Evolutionary conservation across 306 rosid genomes (phyloP), one percentile per base, ranked within the genome.

Genomic region (Casuarina cunninghamiana): DNA sequence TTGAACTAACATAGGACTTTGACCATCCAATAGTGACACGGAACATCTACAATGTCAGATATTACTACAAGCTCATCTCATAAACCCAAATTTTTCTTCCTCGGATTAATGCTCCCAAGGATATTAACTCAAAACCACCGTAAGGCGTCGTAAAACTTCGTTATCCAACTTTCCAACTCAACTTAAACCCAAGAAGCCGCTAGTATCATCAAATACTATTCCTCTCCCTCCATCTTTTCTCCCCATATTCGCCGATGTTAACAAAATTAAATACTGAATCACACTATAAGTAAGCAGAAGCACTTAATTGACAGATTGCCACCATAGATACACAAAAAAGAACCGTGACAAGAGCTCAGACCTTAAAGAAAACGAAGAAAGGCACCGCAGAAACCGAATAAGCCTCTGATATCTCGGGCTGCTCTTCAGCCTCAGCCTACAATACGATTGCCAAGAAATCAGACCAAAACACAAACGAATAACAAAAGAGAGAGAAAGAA

Each of bases 401-500:
- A 68, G 93, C 93, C 86, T 89, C 97, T 1, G 99, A 92, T 37
- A 95, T 89, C 83, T 88, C 97, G 3, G 97, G 97, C 73, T 87
- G 93, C 62, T 93, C 97, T 80, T 95, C 99, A 72, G 97, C 99
- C 86, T 95, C 99, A 70, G 89, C 97, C 97, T 95, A 54, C 11
- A 89, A 76, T 6, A 17, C 3, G 11, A 19, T 44, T 2, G 37
- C 69, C 13, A 17, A 51, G 5, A 62, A 32, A 6, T 45, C 26
- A 3, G 41, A 54, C 3, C 48, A 55, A 54, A 78, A 46, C 4
- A 4, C 7, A n/a, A 60, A 26, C 5, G 46, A 26, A 5, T 38
- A 51, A 32, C 0, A 71, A 9, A 7, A 21, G 6, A 48, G n/a
- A 66, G 38, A 46, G 51, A 48, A 48, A 43, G 11, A 0, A 57